Base-by-base conservation (phyloP, 495 filamentous ascomycete species). In the Hypomontagnella submonticulosa region DNA sequence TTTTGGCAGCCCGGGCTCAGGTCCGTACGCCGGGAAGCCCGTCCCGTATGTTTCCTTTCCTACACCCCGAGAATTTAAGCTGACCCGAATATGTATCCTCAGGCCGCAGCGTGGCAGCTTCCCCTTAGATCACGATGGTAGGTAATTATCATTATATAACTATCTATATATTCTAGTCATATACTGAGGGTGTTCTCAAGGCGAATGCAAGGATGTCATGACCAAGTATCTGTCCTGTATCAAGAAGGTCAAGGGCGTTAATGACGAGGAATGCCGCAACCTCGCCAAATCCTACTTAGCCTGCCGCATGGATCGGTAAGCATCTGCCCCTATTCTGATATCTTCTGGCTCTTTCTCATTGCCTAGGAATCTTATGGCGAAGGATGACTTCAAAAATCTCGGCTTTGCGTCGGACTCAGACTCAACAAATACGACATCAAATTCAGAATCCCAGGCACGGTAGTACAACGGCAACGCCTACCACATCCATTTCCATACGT, bases 51-150 rank as follows among this genome's bases (percentile, higher is more conserved):
- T 85, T 36, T 51, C 4, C 15, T 20, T 42, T 63, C 16, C 15
- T 43, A 48, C 32, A 12, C n/a, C 36, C n/a, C 36, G 36, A 38
- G n/a, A 38, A 38, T 19, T 51, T 7, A 33, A 0, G 2, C 49
- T 13, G 7, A 10, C 2, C 6, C 51, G 41, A 34, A 34, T 7
- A 33, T 44, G 16, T 61, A 40, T 43, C 27, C 60, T 5, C 65
- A 96, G 92, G 47, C 95, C 95, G 0, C 92, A 99, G 75, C 90
- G 95, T 54, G 95, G 95, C 42, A 96, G 92, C 75, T 99, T 99
- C 71, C 95, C 95, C 18, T 88, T 99, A 42, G 95, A 99, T 73
- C 94, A 97, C 66, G 92, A 96, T 71, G 93, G 92, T 93, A 80
- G 72, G 80, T 65, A 4, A 47, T 2, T 3, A 20, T 27, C 9